Base-by-base conservation (phyloP, 2,329 filamentous ascomycete genomes). In the Talaromyces sp. region DNA sequence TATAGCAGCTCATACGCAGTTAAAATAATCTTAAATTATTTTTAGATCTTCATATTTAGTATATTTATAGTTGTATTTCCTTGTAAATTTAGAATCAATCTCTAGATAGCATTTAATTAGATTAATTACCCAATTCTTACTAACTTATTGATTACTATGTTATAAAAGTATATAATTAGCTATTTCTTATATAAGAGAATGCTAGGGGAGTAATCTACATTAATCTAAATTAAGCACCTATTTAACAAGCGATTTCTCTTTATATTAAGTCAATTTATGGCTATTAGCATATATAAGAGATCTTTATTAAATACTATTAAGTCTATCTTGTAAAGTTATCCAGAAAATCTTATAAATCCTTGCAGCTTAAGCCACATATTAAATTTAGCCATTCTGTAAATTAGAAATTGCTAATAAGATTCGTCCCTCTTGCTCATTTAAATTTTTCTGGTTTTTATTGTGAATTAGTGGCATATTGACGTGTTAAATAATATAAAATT, bases 11-110 rank as follows among this genome's bases (percentile, higher is more conserved):
- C 19, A 13, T 39, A 53, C n/a, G 17, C 50, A 13, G 31, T 53
- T 15, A 51, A 64, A 62, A 62, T 51, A 62, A 5, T 43, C 56
- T 21, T 33, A 21, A 5, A 40, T 37, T 39, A 53, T 53, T 31
- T 53, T 53, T 13, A 5, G 19, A 53, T 53, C 50, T 53, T 53
- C 17, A 22, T 13, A 53, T 53, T 53, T 40, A n/a, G 50, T 13
- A 53, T 13, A 13, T 19, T 53, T 31, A 13, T 53, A 53, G 50
- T 53, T 53, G 37, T 53, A 53, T 53, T 33, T 39, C 21, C n/a
- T 4, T 25, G 33, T 39, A 17, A 21, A 53, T 53, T 19, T 11
- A 5, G 31, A 39, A 17, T 53, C 35, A 19, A 53, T 19, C 50
- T 53, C 31, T 22, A n/a, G 19, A 11, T 13, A 31, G 17, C 31